Conservation (phyloP, 2,329 filamentous ascomycete species). For the Coniella lustricola region DNA sequence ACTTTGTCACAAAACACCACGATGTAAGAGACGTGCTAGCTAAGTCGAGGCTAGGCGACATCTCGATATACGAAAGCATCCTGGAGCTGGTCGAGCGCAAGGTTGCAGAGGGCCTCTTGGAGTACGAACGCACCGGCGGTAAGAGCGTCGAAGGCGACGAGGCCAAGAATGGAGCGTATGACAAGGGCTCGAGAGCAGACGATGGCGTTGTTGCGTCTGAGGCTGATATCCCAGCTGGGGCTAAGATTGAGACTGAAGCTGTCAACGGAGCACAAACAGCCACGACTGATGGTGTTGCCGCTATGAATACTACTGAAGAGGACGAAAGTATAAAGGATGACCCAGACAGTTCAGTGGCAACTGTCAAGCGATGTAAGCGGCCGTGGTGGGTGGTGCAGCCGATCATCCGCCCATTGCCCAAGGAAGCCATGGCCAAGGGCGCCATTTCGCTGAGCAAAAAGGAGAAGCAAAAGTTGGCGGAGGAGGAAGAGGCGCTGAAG, state of each 20-base stretch:
- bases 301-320: too few relatives aligned
- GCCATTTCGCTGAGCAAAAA: slow-evolving; percentile 71
- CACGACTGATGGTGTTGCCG: slow-evolving; percentile 20
- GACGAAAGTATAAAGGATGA: slow-evolving; percentile 33
- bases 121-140: slow-evolving; percentile 51
- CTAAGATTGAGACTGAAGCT: slow-evolving; percentile 18
- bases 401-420: slow-evolving; percentile 76
- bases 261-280: background rate
- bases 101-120: slow-evolving; percentile 64
- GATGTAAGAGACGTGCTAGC: slow-evolving; percentile 82
- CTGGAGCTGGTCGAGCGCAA: slow-evolving; percentile 67
- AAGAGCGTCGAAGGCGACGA: slow-evolving; percentile 33
- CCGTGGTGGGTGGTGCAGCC: slow-evolving; percentile 91
- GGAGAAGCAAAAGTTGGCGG: slow-evolving; percentile 39
- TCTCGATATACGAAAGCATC: slow-evolving; percentile 70
- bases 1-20: slow-evolving; percentile 73
- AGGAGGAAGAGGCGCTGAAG: slow-evolving; percentile 23
- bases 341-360: slow-evolving; percentile 55
- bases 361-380: slow-evolving; percentile 65
- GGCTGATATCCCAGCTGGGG: too few relatives aligned
- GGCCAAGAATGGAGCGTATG: slow-evolving; percentile 19
- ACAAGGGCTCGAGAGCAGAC: slow-evolving; percentile 18
- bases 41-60: slow-evolving; percentile 59
- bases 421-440: slow-evolving; percentile 78
- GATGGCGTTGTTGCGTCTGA: background rate